Evolutionary conservation across 139 green algal species (phyloP), one percentile per base, ranked within the genome.

Genomic region (Pseudopediastrum boryanum): DNA sequence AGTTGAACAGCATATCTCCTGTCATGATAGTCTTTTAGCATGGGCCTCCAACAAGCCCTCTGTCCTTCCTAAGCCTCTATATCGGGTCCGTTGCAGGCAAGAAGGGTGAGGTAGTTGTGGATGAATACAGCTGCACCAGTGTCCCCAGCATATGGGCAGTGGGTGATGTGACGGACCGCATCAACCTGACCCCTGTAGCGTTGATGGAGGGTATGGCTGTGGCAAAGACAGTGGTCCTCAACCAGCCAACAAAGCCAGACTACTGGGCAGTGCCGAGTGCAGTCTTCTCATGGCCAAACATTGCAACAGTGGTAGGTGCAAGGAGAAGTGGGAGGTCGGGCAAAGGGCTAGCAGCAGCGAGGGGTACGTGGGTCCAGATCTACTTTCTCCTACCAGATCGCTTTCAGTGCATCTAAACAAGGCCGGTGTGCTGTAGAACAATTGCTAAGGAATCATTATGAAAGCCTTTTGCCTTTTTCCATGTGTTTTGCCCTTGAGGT

Each of bases 151-250:
- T 99, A 78, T 98, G 88, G 84, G 95, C 96, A 1, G 84, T 99
- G 27, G 96, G 96, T 19, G 96, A 99, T 85, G 94, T 98, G 19
- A 99, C 94, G 19, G 90, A 98, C 85, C 86, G 95, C 50, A 92
- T 99, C 83, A 90, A 95, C 65, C 86, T 99, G 2, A 99, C 96
- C 7, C 96, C 96, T 2, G 95, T 98, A 38, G 95, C 95, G 21
- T 89, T 99, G 16, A 99, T 99, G 96, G 94, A 98, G 87, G 96
- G 93, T 86, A 98, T 97, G 95, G 94, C 96, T 0, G 87, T 99
- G 58, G 90, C 90, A 62, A 93, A 92, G 50, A 98, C 95, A 0
- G 79, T 95, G 16, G 96, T 97, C 65, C 88, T 92, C 5, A 83
- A 89, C 66, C 68, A 88, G 68, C 85, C 89, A 33, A 97, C 92